Conservation (phyloP, 768 basidiomycete species). For the Galerina sulciceps region DNA sequence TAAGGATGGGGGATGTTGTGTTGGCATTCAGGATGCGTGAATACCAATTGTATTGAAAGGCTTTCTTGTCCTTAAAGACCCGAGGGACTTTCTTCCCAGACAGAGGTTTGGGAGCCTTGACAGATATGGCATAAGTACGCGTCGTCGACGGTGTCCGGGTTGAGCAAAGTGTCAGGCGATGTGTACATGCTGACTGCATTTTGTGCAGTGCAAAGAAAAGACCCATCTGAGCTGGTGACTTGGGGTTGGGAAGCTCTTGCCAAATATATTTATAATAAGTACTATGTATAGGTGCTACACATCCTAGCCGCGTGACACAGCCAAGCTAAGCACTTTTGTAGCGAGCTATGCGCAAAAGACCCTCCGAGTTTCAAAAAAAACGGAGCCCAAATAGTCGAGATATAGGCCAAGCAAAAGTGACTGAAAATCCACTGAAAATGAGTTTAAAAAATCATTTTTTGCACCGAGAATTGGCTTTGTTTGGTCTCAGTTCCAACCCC, state of each 20-base stretch:
- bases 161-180: constrained; percentile 74
- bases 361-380: no score
- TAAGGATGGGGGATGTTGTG: constrained; percentile 64
- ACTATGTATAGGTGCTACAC: no score
- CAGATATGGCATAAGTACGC: constrained; percentile 63
- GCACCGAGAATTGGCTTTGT: no score
- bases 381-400: no score
- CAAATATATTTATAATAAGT: constrained; percentile 17
- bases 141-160: constrained; percentile 67
- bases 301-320: no score
- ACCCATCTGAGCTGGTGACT: no score
- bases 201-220: not conserved
- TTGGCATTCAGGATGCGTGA: constrained; percentile 66
- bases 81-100: constrained; percentile 63
- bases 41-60: constrained; percentile 83
- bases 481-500: no score
- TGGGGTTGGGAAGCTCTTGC: constrained; percentile 7
- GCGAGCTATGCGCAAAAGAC: no score
- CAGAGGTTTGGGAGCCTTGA: constrained; percentile 51
- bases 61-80: constrained; percentile 78
- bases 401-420: no score
- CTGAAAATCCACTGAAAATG: no score
- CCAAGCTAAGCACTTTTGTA: no score
- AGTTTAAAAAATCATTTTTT: no score
- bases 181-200: constrained; percentile 52